phyloP scores from a whole-genome alignment of 2,329 filamentous ascomycete species.

The Aspergillus caelatus region DNA sequence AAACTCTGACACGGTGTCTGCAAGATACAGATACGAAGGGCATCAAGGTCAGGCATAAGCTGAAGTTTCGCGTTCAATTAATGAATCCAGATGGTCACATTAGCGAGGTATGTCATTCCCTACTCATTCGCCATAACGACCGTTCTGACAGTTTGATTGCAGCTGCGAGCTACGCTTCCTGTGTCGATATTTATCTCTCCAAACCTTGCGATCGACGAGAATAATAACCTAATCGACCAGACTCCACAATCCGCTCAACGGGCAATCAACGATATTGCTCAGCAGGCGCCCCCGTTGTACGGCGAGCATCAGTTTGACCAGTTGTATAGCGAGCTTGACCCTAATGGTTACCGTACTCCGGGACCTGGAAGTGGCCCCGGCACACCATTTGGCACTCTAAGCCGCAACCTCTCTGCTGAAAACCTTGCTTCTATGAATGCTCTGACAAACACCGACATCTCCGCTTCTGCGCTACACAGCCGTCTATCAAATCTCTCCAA shows the following conservation, averaged over 20 bases:
- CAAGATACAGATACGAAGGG: conserved; percentile 88
- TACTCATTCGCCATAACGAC: background rate
- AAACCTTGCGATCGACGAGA: conserved; percentile 83
- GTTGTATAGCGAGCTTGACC: conserved; percentile 85
- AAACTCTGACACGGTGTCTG: conserved; percentile 77
- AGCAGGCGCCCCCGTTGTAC: conserved; percentile 86
- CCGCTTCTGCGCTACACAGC: conserved; percentile 69
- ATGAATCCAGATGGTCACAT: conserved; percentile 94
- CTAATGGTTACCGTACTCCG: conserved; percentile 78
- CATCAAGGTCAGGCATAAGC: conserved; percentile 90
- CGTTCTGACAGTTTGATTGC: conserved; percentile 17
- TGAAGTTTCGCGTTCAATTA: conserved; percentile 87
- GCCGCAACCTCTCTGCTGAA: conserved; percentile 75
- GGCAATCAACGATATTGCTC: conserved; percentile 57
- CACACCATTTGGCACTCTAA: conserved; percentile 73
- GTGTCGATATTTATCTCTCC: conserved; percentile 95
- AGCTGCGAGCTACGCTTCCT: conserved; percentile 86
- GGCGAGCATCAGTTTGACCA: conserved; percentile 87
- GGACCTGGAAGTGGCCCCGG: conserved; percentile 68
- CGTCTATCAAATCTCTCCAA: conserved; percentile 62
- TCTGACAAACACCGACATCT: conserved; percentile 56
- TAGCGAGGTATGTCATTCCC: conserved; percentile 68
- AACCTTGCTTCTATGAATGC: conserved; percentile 68
- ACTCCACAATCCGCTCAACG: conserved; percentile 54
- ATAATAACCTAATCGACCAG: conserved; percentile 74